These are phyloP conservation scores for Venturia aucupariae DNA, from an alignment of 2,329 filamentous ascomycete genomes.

Conservation along the genomic window DNA sequence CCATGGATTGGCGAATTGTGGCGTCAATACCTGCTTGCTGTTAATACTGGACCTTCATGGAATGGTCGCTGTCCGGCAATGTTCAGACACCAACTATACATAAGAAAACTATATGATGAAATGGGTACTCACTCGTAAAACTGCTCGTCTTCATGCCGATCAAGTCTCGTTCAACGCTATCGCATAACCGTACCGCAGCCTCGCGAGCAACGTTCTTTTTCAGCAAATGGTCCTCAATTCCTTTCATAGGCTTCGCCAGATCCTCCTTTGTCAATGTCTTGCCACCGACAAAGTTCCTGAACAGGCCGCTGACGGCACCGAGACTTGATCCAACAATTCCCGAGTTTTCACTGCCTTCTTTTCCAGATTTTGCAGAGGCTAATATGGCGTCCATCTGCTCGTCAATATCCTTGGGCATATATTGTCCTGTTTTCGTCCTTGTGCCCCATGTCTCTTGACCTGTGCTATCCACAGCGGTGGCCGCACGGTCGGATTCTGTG, in stretches of 20 bases:
- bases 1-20: conserved; percentile 78
- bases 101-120: not conserved
- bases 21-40: conserved; percentile 55
- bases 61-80: not conserved
- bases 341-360: conserved; percentile 32
- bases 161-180: conserved; percentile 83
- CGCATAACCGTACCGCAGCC: conserved; percentile 81
- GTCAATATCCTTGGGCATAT: conserved; percentile 84
- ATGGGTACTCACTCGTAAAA: conserved; percentile 57
- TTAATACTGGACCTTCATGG: not conserved
- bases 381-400: conserved; percentile 90
- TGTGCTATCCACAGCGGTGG: conserved; percentile 48
- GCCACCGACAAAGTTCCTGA: conserved; percentile 90
- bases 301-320: conserved; percentile 75
- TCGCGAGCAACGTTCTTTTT: conserved; percentile 95
- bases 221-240: conserved; percentile 90
- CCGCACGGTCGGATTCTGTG: conserved; percentile 43
- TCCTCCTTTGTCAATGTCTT: conserved; percentile 86
- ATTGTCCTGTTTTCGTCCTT: conserved; percentile 78
- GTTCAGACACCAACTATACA: not conserved
- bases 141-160: conserved; percentile 83
- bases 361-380: conserved; percentile 55
- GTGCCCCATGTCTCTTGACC: conserved; percentile 76
- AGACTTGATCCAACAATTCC: conserved; percentile 72
- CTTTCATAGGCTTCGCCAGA: conserved; percentile 83